Evolutionary conservation across 257 asterid species (phyloP), one percentile per base, ranked within the genome.

Genomic region (Solanum pinnatisectum): DNA sequence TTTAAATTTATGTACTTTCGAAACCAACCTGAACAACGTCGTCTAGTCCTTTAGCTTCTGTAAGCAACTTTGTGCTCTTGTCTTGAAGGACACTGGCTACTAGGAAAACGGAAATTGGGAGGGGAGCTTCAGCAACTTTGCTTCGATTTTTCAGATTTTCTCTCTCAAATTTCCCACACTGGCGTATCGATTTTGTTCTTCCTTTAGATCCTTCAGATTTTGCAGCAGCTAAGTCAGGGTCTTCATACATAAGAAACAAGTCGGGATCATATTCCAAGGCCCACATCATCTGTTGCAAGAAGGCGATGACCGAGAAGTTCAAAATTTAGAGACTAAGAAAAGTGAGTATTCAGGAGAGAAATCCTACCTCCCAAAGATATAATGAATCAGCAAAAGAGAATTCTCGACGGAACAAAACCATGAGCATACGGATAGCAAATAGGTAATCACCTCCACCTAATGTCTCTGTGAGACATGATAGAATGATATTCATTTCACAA

Each of bases 371-470:
- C 99, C 99, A 96, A 49, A 96, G 98, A 90, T 93, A 95, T 74
- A 96, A 93, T 40, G 96, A 95, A 90, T 96, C 99, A 6, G 92
- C 96, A 91, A 96, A 95, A 87, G 99, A 96, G 92, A 96, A 95
- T 83, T 96, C 99, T 92, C 99, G 92, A 82, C 98, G 99, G 82
- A 96, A 96, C 92, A 95, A 91, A 87, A 94, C 98, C 98, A 96
- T 96, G 84, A 96, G 98, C 99, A 96, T 96, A 56, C 99, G 95
- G 85, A 96, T 90, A 88, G 99, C 99, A 93, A 96, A 96, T 36
- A 96, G 91, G 92, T 95, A 96, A 90, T 94, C 98, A 59, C 98
- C 99, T 86, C 99, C 99, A 84, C 98, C 98, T 39, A 96, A 88
- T 67, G 93, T 90, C 89, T 96, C 98, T 96, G 98, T 87, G 60